Base-by-base conservation (phyloP, 2,329 filamentous ascomycete genomes). In the Ophiosphaerella korrae region DNA sequence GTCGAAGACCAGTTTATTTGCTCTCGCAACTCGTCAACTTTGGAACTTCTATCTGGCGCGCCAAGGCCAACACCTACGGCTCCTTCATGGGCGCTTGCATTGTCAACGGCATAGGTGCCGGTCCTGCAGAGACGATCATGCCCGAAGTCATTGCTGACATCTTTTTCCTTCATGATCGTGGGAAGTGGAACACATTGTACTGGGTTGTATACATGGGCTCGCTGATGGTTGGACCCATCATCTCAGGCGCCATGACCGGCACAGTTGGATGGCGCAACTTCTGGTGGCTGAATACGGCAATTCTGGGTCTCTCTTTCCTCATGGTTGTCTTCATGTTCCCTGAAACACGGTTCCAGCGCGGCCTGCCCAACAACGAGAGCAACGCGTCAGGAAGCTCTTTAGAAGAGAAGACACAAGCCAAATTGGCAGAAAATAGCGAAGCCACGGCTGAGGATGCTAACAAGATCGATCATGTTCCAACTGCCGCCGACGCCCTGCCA, bases 61-160 rank as follows among this genome's bases (percentile, higher is more conserved):
- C 84, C 0, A 74, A 73, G 42, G 84, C 85, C 5, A 80, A 74
- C 13, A 78, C 77, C 0, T 88, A 88, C 62, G 73, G 75, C 43
- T 83, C 80, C 42, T 88, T 87, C 64, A 86, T 88, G 83, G 85
- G 83, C 4, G 84, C 80, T 42, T 85, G 76, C 48, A 75, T 84
- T 7, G 74, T 88, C 6, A 86, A 86, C 62, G 85, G 85, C 0
- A 77, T 87, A 38, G 84, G 82, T 5, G 83, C 84, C 42, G 85
- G 84, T 1, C 84, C 85, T 5, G 80, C 82, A 2, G 84, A 88
- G 73, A 86, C 83, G 0, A 78, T 83, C 2, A 82, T 84, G 71
- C 84, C 84, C 1, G 79, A 81, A 26, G 79, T 88, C 45, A 87
- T 87, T 60, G 82, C 85, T 3, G 85, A 88, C 60, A 79, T 86